Base-by-base conservation (phyloP, 306 rosid species). In the Vigna mungo region DNA sequence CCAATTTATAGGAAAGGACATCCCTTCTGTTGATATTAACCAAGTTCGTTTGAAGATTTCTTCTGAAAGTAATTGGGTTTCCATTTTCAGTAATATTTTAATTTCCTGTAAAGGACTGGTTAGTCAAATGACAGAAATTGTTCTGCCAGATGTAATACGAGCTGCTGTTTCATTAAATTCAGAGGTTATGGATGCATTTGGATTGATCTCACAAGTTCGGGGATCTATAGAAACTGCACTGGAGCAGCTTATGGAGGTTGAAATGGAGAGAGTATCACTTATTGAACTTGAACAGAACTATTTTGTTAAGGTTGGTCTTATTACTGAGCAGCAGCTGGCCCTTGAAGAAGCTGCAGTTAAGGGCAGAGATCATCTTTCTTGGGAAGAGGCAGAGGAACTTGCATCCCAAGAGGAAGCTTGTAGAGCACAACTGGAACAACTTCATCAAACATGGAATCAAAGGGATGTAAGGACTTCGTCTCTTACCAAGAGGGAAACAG, bases 371-470 rank as follows among this genome's bases (percentile, higher is more conserved):
- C 89, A 92, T 88, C 94, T 94, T 80, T 94, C 97, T 34, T 94
- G 98, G 98, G 98, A 94, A 86, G 98, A 94, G 87, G 97, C 98
- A 52, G 98, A 94, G 83, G 98, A 94, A 86, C 96, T 94, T 76
- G 97, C 96, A 46, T 86, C 97, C 68, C 94, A 94, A 80, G 98
- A 94, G 88, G 98, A 94, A 86, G 96, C 91, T 83, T 92, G 98
- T 85, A 90, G 94, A 82, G 93, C 87, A 67, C 90, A 92, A 82
- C 90, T 94, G 80, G 87, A 90, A 77, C 97, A 94, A 76, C 98
- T 94, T 69, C 96, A 92, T 82, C 97, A 84, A 81, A 76, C 96
- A 27, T 94, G 98, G 98, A 94, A 84, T 87, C 98, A 92, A 81
- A 89, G 96, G 78, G 97, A 94, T 80, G 68, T 72, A 23, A 90